Conservation (phyloP, 1,139 yeast genomes). For the Lizanozyma gosingica region DNA sequence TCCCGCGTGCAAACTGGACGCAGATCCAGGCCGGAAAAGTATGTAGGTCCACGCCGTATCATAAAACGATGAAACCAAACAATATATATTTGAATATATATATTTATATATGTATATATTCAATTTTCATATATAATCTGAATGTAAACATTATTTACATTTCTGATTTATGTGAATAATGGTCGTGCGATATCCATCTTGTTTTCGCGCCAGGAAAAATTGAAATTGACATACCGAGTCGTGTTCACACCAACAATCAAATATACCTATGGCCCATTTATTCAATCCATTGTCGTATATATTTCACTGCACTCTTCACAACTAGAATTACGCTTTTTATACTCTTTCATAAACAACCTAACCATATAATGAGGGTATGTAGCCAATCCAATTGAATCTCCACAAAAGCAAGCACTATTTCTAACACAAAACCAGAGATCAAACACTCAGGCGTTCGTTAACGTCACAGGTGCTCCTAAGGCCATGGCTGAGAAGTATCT, state of each 20-base stretch:
- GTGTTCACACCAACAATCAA: conserved; percentile 7
- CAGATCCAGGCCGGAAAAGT: conserved; percentile 5
- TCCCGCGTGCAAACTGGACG: conserved; percentile 4
- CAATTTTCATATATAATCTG: conserved; percentile 6
- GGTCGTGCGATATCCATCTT: conserved; percentile 8
- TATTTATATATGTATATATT: neutral
- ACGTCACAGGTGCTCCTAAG: neutral
- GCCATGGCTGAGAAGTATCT: neutral
- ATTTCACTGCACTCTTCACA: too few relatives aligned
- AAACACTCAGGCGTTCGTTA: too few relatives aligned
- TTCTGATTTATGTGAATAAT: conserved; percentile 8
- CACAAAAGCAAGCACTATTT: too few relatives aligned
- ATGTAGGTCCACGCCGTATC: neutral
- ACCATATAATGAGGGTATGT: too few relatives aligned
- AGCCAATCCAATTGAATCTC: too few relatives aligned
- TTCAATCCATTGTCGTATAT: too few relatives aligned
- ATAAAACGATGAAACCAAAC: neutral
- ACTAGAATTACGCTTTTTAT: too few relatives aligned
- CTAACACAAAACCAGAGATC: too few relatives aligned
- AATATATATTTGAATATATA: neutral
- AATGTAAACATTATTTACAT: conserved; percentile 10
- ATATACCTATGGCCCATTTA: conserved; percentile 12
- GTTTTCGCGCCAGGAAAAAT: conserved; percentile 1
- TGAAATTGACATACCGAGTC: conserved; percentile 11
- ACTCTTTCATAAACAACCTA: too few relatives aligned